phyloP scores from a whole-genome alignment of 2,329 filamentous ascomycete genomes.

The Ophiostoma triangulosporum region DNA sequence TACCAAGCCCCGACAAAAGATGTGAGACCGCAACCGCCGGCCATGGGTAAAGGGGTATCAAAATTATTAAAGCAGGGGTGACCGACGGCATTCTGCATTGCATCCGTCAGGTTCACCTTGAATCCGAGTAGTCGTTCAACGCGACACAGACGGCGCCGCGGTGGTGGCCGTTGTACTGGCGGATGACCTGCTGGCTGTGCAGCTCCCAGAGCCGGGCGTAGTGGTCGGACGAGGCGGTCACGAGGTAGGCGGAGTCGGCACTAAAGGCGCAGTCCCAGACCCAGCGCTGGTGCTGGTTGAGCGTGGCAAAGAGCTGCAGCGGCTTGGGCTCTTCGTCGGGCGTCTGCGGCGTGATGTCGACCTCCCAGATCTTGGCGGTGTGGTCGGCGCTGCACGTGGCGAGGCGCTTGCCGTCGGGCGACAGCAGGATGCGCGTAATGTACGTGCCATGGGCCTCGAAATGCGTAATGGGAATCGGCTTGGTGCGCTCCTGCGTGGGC shows the following conservation, averaged over 20 bases:
- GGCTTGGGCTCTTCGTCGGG: conserved; percentile 36
- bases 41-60: no score
- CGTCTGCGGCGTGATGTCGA: conserved; percentile 49
- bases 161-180: conserved; percentile 92
- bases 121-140: conserved; percentile 69
- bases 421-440: conserved; percentile 82
- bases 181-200: conserved; percentile 71
- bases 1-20: no score
- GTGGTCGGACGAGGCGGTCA: conserved; percentile 87
- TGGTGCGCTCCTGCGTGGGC: conserved; percentile 68
- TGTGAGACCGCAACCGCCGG: no score
- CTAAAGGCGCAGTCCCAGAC: conserved; percentile 97
- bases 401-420: conserved; percentile 84
- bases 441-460: conserved; percentile 88
- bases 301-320: conserved; percentile 72
- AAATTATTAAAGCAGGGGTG: no score
- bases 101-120: conserved; percentile 22
- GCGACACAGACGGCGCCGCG: conserved; percentile 85
- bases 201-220: conserved; percentile 89
- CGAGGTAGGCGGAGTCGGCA: conserved; percentile 82
- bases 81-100: not conserved
- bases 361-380: conserved; percentile 90
- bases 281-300: conserved; percentile 87
- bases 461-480: conserved; percentile 73
- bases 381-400: conserved; percentile 91